phyloP scores from a whole-genome alignment of 2,329 filamentous ascomycete genomes.

The Fusarium papillatum region DNA sequence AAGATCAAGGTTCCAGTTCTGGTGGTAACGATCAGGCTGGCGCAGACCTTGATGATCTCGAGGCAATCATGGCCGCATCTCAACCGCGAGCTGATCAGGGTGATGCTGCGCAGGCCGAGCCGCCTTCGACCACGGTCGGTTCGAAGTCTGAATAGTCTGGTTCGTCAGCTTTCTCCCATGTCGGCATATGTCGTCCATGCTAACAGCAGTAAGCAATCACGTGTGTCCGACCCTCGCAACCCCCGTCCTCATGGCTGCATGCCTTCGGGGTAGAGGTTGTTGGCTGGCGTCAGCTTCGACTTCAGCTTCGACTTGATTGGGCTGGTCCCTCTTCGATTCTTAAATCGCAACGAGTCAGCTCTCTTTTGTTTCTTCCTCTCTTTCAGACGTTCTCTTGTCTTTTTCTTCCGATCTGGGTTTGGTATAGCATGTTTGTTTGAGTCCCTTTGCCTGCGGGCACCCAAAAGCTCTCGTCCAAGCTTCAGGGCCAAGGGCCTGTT shows the following conservation, averaged over 20 bases:
- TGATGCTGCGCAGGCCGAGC: not conserved
- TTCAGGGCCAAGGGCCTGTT: not conserved
- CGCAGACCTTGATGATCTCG: constrained; percentile 7
- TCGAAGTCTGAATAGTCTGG: not conserved
- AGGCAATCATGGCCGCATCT: constrained; percentile 8
- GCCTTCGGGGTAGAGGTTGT: not conserved
- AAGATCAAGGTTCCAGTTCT: not conserved
- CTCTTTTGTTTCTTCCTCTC: not conserved
- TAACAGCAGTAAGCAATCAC: not conserved
- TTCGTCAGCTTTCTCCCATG: not conserved
- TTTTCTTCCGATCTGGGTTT: not conserved
- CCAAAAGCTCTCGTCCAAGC: not conserved
- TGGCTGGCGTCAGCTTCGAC: not conserved
- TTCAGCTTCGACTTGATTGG: not conserved
- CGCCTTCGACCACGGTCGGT: constrained; percentile 1
- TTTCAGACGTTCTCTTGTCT: not conserved
- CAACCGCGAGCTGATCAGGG: not conserved
- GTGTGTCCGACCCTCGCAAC: not conserved
- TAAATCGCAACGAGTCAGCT: not conserved
- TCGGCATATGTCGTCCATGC: not conserved
- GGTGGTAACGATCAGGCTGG: not conserved
- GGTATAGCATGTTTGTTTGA: not conserved
- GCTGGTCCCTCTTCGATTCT: not conserved
- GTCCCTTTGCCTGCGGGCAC: not conserved
- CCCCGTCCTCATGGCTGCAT: not conserved